phyloP scores from a whole-genome alignment of 345 rosid genomes.

The Diplotaxis tenuifolia region DNA sequence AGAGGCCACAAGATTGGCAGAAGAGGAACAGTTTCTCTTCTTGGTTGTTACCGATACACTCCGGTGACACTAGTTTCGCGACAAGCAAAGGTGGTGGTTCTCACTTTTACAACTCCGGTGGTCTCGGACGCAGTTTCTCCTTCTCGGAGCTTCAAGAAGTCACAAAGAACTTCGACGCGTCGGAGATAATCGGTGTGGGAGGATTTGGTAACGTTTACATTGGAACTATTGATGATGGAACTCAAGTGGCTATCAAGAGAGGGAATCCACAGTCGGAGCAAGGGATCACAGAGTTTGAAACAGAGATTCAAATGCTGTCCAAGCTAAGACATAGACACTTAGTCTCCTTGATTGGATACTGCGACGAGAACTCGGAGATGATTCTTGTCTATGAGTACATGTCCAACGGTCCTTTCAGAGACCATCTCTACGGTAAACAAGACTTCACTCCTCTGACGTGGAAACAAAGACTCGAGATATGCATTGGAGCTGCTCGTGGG shows the following conservation, averaged over 20 bases:
- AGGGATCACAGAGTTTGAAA: slow-evolving; percentile 76
- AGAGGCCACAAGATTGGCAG: slow-evolving; percentile 80
- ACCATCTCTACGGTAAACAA: slow-evolving; percentile 64
- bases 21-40: slow-evolving; percentile 76
- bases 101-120: slow-evolving; percentile 50
- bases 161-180: slow-evolving; percentile 60
- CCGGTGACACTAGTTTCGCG: slow-evolving; percentile 56
- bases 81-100: slow-evolving; percentile 51
- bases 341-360: slow-evolving; percentile 75
- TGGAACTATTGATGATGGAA: slow-evolving; percentile 58
- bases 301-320: slow-evolving; percentile 80
- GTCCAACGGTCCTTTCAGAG: slow-evolving; percentile 76
- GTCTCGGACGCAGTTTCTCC: slow-evolving; percentile 65
- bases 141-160: slow-evolving; percentile 67
- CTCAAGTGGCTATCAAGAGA: slow-evolving; percentile 71
- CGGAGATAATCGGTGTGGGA: slow-evolving; percentile 64
- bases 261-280: slow-evolving; percentile 85
- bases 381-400: slow-evolving; percentile 77
- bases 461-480: slow-evolving; percentile 73
- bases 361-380: slow-evolving; percentile 76
- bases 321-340: slow-evolving; percentile 81
- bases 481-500: slow-evolving; percentile 73
- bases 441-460: slow-evolving; percentile 51
- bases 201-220: slow-evolving; percentile 79
- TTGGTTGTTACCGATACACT: slow-evolving; percentile 71